Base-by-base conservation (phyloP, 139 green algal species). In the Closterium sp. region DNA sequence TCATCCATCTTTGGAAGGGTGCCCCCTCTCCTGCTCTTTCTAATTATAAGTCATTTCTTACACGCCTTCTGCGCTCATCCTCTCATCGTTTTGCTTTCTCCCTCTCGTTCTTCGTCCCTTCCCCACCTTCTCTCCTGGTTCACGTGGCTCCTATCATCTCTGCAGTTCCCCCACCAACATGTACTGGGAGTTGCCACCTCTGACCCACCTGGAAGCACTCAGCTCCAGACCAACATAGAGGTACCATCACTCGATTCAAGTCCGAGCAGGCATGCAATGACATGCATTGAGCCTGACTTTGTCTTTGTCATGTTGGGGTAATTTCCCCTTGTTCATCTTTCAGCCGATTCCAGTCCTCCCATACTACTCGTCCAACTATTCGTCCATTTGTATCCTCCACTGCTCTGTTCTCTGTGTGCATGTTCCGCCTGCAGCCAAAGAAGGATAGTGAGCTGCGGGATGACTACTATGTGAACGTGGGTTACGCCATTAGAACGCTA, bases 401-500 rank as follows among this genome's bases (percentile, higher is more conserved):
- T 38, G 11, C 2, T 5, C 62, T 79, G 62, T 79, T 79, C 62
- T 79, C 62, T 79, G 2, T 79, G 62, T 22, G 17, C 62, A 5
- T 79, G 2, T 24, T 24, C 17, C 13, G 13, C 19, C 62, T 24
- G 19, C 62, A 79, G 86, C 90, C 91, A 73, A 34, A 45, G 70
- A 87, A 92, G 90, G 90, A 92, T 86, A 92, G 90, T 32, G 73
- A 86, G 31, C 24, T 95, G 85, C 31, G 89, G n/a, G 91, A 96
- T 9, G 97, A 99, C 70, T 99, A 97, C 91, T 99, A 98, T 92
- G 98, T 97, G 9, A 99, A 99, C 50, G 95, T 99, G 38, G 98
- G 98, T 0, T 96, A 98, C 89, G 97, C 97, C 28, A 98, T 99
- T 30, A 95, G 97, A 62, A 98, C 96, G 2, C 94, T 99, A 85